These are phyloP conservation scores for Cydonia oblonga DNA, from an alignment of 331 rosid species.

Conservation along the genomic window DNA sequence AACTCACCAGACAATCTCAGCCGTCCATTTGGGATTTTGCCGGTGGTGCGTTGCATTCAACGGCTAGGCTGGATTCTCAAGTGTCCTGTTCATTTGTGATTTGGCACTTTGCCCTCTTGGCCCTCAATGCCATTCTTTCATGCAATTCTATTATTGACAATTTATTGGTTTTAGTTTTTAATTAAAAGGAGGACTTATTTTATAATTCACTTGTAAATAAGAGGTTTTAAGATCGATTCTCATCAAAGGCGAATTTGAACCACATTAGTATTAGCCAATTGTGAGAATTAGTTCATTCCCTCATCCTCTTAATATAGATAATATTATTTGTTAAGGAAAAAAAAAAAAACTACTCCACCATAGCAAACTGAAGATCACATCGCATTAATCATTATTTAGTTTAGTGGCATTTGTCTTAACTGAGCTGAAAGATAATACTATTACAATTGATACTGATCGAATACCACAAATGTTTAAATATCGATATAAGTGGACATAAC, in stretches of 20 bases:
- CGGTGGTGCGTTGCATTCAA: constrained; percentile 41
- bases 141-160: neutral
- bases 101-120: constrained; percentile 2
- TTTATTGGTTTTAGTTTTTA: neutral
- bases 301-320: accelerated
- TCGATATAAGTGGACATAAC: too few relatives aligned
- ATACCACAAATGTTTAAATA: too few relatives aligned
- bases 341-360: too few relatives aligned
- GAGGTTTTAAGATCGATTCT: accelerated
- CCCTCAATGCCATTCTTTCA: neutral
- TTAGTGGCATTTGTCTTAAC: too few relatives aligned
- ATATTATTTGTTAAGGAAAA: too few relatives aligned
- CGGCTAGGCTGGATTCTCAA: constrained; percentile 29
- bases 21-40: constrained; percentile 40
- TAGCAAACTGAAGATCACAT: too few relatives aligned
- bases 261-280: accelerated
- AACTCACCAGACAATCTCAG: neutral
- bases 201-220: too few relatives aligned
- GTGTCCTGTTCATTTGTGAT: constrained; percentile 4
- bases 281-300: too few relatives aligned
- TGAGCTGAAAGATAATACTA: too few relatives aligned
- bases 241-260: accelerated
- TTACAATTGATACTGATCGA: too few relatives aligned
- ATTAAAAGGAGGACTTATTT: neutral
- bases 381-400: too few relatives aligned